Conservation (phyloP, 2,329 filamentous ascomycete genomes). For the Ophiostoma tasmaniense region DNA sequence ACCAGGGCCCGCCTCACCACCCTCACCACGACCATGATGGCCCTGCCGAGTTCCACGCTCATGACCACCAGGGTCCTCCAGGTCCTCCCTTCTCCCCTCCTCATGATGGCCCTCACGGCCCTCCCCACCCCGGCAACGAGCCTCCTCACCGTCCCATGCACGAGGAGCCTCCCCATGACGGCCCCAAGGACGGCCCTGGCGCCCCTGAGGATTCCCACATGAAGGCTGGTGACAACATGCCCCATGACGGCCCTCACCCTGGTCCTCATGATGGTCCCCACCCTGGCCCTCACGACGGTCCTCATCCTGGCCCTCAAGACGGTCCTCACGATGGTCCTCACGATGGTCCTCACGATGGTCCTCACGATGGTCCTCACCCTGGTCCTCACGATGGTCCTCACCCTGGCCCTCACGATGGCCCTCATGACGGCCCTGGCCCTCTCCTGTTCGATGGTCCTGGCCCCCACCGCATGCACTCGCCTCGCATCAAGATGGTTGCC, state of each 20-base stretch:
- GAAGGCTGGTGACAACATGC: neutral
- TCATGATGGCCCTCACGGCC: neutral
- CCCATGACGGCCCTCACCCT: neutral
- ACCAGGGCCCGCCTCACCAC: neutral
- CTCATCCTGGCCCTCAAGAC: neutral
- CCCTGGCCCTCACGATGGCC: neutral
- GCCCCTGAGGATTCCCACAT: neutral
- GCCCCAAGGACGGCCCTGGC: slow-evolving; percentile 4
- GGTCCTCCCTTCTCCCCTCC: neutral
- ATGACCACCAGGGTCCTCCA: neutral
- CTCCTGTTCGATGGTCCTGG: neutral
- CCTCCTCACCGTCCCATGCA: neutral
- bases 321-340: neutral
- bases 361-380: neutral
- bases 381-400: neutral
- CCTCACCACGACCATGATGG: neutral
- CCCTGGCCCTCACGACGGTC: neutral
- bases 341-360: neutral
- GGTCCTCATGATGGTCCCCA: neutral
- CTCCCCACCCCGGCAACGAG: neutral
- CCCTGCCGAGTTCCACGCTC: neutral
- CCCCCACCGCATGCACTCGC: neutral
- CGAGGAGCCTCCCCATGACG: neutral
- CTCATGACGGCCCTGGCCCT: neutral
- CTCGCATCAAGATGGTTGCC: slow-evolving; percentile 9